Conservation (phyloP, 129 eudicot genomes). For the Lonicera japonica region DNA sequence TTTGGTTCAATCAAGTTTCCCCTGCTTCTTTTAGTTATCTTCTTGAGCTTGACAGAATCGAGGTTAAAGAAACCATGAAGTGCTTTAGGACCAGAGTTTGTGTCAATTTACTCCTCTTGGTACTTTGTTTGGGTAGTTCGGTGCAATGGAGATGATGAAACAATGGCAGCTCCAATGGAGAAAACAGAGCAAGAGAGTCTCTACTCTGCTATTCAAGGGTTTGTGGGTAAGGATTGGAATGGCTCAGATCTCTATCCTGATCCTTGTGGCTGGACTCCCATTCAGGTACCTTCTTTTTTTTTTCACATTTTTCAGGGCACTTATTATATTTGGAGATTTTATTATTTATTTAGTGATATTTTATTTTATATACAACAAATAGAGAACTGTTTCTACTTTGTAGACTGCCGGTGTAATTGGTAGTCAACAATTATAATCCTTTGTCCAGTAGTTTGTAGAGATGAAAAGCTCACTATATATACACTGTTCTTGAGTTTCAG, state of each 20-base stretch:
- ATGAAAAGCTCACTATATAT: no score
- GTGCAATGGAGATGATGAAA: conserved; percentile 35
- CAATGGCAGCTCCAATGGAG: conserved; percentile 58
- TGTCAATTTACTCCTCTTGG: conserved; percentile 15
- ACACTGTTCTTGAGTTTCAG: no score
- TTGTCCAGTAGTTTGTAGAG: no score
- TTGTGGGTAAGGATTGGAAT: conserved; percentile 89
- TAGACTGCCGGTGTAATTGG: no score
- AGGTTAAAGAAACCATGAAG: conserved; percentile 21
- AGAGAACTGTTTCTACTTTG: no score
- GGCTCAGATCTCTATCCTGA: conserved; percentile 95
- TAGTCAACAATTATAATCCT: no score
- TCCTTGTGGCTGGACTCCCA: conserved; percentile 98
- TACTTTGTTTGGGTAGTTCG: conserved; percentile 17
- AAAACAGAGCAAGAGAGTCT: conserved; percentile 64
- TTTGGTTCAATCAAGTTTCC: background rate
- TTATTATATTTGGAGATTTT: no score
- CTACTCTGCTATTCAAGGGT: conserved; percentile 65
- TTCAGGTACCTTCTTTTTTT: conserved; percentile 39
- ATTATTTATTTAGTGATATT: no score
- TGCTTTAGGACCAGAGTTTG: conserved; percentile 1
- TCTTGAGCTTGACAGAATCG: conserved; percentile 1
- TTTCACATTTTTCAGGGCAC: background rate
- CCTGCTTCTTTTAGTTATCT: background rate
- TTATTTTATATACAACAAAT: no score